These are phyloP conservation scores for Candida nonsorbophila DNA, from an alignment of 805 yeast genomes.

Conservation along the genomic window DNA sequence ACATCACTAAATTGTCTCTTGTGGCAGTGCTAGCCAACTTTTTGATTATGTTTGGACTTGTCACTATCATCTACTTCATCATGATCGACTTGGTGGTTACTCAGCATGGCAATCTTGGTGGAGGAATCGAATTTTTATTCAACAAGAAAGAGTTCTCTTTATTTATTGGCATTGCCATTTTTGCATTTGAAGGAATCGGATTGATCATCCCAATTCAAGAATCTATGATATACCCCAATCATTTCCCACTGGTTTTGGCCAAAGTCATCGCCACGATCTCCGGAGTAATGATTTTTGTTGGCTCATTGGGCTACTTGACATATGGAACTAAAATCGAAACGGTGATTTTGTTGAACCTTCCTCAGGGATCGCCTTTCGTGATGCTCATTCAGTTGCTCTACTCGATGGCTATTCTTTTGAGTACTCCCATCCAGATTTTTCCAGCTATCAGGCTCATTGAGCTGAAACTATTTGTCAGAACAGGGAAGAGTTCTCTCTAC, in stretches of 20 bases:
- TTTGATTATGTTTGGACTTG: slow-evolving; percentile 60
- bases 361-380: slow-evolving; percentile 59
- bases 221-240: slow-evolving; percentile 71
- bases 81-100: slow-evolving; percentile 36
- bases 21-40: slow-evolving; percentile 69
- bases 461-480: slow-evolving; percentile 45
- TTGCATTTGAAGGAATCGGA: slow-evolving; percentile 87
- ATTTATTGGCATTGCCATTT: slow-evolving; percentile 78
- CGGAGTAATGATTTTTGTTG: slow-evolving; percentile 55
- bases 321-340: slow-evolving; percentile 63
- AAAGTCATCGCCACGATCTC: slow-evolving; percentile 62
- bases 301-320: slow-evolving; percentile 64
- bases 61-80: slow-evolving; percentile 57
- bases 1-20: slow-evolving; percentile 68
- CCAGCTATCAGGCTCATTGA: slow-evolving; percentile 77
- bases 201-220: slow-evolving; percentile 77
- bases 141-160: slow-evolving; percentile 59
- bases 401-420: slow-evolving; percentile 66
- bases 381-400: slow-evolving; percentile 65
- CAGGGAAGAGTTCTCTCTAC: slow-evolving; percentile 51
- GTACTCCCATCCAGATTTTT: slow-evolving; percentile 76
- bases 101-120: slow-evolving; percentile 39
- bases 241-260: slow-evolving; percentile 61
- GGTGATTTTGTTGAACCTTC: slow-evolving; percentile 66
- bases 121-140: slow-evolving; percentile 45